Conservation (phyloP, 768 basidiomycete species). For the Auriscalpium microsporum region DNA sequence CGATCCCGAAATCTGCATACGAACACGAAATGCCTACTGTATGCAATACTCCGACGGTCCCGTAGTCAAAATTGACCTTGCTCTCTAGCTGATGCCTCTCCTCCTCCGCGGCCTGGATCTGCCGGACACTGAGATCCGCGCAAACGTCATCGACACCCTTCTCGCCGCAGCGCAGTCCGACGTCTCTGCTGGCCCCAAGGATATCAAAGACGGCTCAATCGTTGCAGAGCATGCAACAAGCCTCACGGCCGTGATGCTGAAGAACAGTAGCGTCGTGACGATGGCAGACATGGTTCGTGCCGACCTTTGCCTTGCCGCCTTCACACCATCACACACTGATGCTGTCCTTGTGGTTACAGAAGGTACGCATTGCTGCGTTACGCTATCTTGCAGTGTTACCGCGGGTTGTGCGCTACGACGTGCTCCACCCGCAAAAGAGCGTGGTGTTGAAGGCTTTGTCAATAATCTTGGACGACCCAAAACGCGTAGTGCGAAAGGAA, state of each 20-base stretch:
- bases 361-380: constrained; percentile 68
- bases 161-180: constrained; percentile 58
- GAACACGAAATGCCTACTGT: constrained; percentile 58
- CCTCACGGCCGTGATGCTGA: constrained; percentile 65
- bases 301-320: too few species aligned
- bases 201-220: constrained; percentile 18
- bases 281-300: constrained; percentile 48
- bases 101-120: constrained; percentile 79
- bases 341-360: constrained; percentile 32
- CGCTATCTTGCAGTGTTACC: constrained; percentile 70
- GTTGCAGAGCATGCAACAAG: constrained; percentile 65
- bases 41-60: constrained; percentile 13
- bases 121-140: constrained; percentile 62
- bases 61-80: neutral
- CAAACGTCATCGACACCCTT: constrained; percentile 75
- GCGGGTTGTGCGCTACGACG: constrained; percentile 66
- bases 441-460: constrained; percentile 67
- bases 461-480: constrained; percentile 82
- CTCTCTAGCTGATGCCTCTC: constrained; percentile 75
- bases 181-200: constrained; percentile 31
- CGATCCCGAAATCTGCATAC: constrained; percentile 72
- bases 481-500: constrained; percentile 71
- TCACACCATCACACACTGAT: neutral
- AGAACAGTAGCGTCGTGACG: constrained; percentile 42
- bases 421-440: constrained; percentile 73